phyloP scores from a whole-genome alignment of 352 stramenopile species.

The Phytopythium chamaehyphon region DNA sequence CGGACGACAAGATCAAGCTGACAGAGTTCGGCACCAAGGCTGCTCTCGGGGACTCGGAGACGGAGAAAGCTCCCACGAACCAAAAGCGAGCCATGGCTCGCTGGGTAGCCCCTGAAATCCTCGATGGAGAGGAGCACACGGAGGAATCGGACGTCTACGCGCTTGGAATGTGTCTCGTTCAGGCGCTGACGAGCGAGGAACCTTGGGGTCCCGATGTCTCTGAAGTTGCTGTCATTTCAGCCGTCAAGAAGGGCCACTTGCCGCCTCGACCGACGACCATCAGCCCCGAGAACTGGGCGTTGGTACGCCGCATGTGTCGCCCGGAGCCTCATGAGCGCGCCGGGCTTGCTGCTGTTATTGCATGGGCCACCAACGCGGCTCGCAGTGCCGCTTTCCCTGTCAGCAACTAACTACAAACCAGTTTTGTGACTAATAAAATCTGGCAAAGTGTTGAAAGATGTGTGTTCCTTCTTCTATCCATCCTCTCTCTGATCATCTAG shows the following conservation, averaged over 20 bases:
- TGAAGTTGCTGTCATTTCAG: conserved; percentile 11
- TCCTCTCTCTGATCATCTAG: background rate
- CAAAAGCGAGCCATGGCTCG: conserved; percentile 2
- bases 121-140: conserved; percentile 17
- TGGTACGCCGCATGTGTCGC: conserved; percentile 9
- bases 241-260: conserved; percentile 10
- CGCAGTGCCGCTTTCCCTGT: background rate
- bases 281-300: conserved; percentile 6
- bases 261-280: conserved; percentile 6
- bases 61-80: background rate
- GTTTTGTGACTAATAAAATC: no score
- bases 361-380: conserved; percentile 6
- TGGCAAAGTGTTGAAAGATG: no score
- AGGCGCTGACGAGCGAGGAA: conserved; percentile 19
- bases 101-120: conserved; percentile 25
- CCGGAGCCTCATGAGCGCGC: conserved; percentile 4
- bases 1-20: conserved; percentile 15
- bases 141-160: conserved; percentile 25
- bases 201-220: conserved; percentile 17
- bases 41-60: background rate
- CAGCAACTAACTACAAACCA: conserved; percentile 1
- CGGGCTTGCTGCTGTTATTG: conserved; percentile 2
- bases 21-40: conserved; percentile 20
- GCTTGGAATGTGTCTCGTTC: conserved; percentile 29
- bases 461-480: background rate